Evolutionary conservation across 2,329 filamentous ascomycete species (phyloP).

Genomic region (Trichoderma semiorbis): DNA sequence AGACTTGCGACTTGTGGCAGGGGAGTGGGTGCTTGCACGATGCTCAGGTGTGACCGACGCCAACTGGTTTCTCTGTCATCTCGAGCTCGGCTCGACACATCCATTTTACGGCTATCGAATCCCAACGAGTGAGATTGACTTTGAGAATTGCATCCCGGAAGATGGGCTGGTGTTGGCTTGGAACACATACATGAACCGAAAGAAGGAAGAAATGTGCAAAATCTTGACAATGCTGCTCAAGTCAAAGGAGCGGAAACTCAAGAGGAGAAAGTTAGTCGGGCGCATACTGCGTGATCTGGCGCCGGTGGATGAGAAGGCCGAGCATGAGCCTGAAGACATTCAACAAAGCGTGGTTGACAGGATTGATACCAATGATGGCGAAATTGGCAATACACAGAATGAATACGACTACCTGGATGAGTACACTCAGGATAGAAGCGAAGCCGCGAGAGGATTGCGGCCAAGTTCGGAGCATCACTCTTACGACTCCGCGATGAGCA

Average conservation of each 20-base stretch:
- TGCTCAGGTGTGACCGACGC: constrained; percentile 12
- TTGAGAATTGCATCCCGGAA: neutral
- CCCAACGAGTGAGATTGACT: constrained; percentile 17
- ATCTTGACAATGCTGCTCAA: neutral
- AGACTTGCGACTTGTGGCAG: constrained; percentile 13
- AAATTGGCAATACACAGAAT: neutral
- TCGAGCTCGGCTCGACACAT: constrained; percentile 17
- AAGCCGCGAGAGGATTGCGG: neutral
- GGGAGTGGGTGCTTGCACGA: constrained; percentile 18
- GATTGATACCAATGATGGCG: neutral
- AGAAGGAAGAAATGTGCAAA: constrained; percentile 20
- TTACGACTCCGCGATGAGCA: neutral
- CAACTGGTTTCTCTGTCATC: constrained; percentile 19
- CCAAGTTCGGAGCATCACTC: neutral
- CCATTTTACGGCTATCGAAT: constrained; percentile 18
- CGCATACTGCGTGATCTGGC: constrained; percentile 2
- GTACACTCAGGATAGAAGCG: neutral
- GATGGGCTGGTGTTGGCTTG: constrained; percentile 9
- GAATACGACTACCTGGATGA: neutral
- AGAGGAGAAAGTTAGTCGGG: neutral
- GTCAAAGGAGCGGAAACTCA: constrained; percentile 9
- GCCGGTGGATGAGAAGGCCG: neutral
- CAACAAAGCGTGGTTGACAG: neutral
- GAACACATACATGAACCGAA: constrained; percentile 18
- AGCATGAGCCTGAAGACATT: neutral